Base-by-base conservation (phyloP, 257 asterid genomes). In the Misopates orontium region DNA sequence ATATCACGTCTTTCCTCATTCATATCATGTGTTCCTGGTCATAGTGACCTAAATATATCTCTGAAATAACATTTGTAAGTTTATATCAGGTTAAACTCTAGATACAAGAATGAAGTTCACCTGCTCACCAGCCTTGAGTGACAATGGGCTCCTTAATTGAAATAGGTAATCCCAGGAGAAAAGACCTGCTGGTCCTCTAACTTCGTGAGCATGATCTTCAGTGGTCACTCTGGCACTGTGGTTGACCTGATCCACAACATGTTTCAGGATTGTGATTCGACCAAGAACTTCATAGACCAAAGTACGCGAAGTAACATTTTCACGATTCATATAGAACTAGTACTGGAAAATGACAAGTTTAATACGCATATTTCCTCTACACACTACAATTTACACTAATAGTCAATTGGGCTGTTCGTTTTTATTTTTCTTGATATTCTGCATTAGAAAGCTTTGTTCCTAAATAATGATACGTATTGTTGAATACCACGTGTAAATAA, bases 151-250 rank as follows among this genome's bases (percentile, higher is more conserved):
- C 71, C 92, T 81, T 60, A 93, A 55, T 54, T 90, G 88, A 75
- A 86, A 83, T 10, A 90, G 78, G 82, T 60, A 77, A 67, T 90
- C 99, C 99, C 99, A 83, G 4, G 97, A 84, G 87, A 90, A 94
- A 51, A 94, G 96, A 40, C 97, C 96, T 0, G 97, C 96, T 53
- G 98, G 64, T 59, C 97, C 96, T 80, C 77, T 76, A 45, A 88
- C 91, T 83, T 90, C 99, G 10, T 86, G 82, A 13, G 95, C 95
- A 68, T 90, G 97, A 77, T 88, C 99, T 78, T 90, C 96, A 10
- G 90, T 83, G 10, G 92, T 87, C 59, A 94, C 97, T 66, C 64
- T 73, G 28, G 68, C 71, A 57, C 87, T 94, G 81, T 94, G 99
- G 79, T 94, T 94, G 74, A 85, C 77, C 97, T 91, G 84, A 66